Conservation (phyloP, 148 eudicot genomes). For the Cornus kousa region DNA sequence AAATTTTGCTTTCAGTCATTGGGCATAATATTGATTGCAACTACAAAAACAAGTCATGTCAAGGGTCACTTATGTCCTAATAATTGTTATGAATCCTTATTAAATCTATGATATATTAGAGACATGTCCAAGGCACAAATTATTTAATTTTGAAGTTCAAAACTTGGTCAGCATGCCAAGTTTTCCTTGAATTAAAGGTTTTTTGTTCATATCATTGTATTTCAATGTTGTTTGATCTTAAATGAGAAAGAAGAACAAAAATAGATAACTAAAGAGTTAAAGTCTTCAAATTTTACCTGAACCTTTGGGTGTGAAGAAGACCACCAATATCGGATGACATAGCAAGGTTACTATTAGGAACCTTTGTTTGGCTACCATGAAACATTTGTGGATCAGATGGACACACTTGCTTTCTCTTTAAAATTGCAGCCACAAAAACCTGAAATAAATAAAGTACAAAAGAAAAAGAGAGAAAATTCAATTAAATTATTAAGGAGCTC, state of each 20-base stretch:
- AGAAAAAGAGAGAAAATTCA: neutral
- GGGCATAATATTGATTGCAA: neutral
- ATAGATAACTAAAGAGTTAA: too few species aligned
- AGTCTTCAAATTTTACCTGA: slow-evolving; percentile 44
- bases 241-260: too few species aligned
- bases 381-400: slow-evolving; percentile 64
- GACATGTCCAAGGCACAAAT: too few species aligned
- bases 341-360: slow-evolving; percentile 16
- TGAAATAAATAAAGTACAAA: slow-evolving; percentile 18
- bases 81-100: too few species aligned
- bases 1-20: slow-evolving; percentile 7
- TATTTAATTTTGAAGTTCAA: too few species aligned
- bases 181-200: too few species aligned
- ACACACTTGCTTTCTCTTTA: slow-evolving; percentile 63
- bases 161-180: too few species aligned
- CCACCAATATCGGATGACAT: slow-evolving; percentile 18
- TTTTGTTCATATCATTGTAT: too few species aligned
- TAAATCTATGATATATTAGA: too few species aligned
- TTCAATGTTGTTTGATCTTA: too few species aligned
- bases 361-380: slow-evolving; percentile 50
- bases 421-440: slow-evolving; percentile 91
- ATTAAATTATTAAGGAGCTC: slow-evolving; percentile 10
- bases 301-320: slow-evolving; percentile 52
- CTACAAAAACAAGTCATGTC: too few species aligned
- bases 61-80: too few species aligned